Base-by-base conservation (phyloP, 2,329 filamentous ascomycete species). In the Dactylellina cionopaga region DNA sequence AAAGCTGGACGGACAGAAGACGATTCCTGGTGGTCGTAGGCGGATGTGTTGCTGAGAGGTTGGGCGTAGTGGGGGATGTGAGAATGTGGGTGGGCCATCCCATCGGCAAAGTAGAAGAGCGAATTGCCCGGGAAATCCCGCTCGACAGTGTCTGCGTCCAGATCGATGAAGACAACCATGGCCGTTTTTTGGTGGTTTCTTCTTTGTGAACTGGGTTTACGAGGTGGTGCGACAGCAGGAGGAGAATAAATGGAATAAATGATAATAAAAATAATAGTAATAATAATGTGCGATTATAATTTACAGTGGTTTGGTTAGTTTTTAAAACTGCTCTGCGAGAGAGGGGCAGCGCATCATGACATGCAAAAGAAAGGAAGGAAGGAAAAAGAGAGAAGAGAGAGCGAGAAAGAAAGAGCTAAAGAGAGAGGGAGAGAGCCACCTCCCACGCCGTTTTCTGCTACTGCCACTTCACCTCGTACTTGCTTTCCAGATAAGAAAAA, bases 101-200 rank as follows among this genome's bases (percentile, higher is more conserved):
- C 19, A 43, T 66, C 51, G 51, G 33, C 35, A 24, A 6, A 41
- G 52, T 59, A 68, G 60, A 65, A 65, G 49, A 31, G 33, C 47
- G 49, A 55, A 47, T 68, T 33, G 37, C 66, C 66, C 66, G 66
- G 66, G 37, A 71, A 71, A 71, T 71, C 66, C 49, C 66, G 66
- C 41, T 71, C 66, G 33, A 71, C 66, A 19, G 66, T 71, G 58
- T 71, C 66, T 19, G 58, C 58, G 66, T 71, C 66, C 58, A 71
- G 44, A 51, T 71, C 66, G 51, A 71, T 71, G 35, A 71, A 71
- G 51, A 71, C 58, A 39, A 71, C 66, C 66, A 71, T 71, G n/a
- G n/a, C n/a, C n/a, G 52, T 63, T 10, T 43, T n/a, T 5, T 19
- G 11, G 15, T 58, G 47, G 3, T 41, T 58, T 39, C 22, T 44